These are phyloP conservation scores for Pseudognaphalium luteoalbum DNA, from an alignment of 129 eudicot species.

Conservation along the genomic window DNA sequence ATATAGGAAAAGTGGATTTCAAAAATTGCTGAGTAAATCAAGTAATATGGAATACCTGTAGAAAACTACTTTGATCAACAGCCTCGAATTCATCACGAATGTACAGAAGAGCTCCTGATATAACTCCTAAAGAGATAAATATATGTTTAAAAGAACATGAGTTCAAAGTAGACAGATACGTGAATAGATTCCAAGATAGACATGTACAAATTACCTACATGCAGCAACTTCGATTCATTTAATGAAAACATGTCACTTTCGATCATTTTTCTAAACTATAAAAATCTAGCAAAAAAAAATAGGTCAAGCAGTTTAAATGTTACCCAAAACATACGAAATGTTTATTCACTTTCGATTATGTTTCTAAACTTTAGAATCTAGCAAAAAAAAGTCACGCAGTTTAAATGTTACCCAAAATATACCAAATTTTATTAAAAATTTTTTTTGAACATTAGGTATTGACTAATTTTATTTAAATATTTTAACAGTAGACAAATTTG, in stretches of 20 bases:
- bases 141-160: background rate
- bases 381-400: too few species aligned
- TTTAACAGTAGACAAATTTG: too few species aligned
- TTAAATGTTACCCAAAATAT: background rate
- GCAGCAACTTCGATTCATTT: background rate
- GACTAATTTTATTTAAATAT: too few species aligned
- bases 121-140: conserved; percentile 54
- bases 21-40: background rate
- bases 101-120: conserved; percentile 89
- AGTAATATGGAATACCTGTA: conserved; percentile 50
- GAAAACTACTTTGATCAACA: conserved; percentile 69
- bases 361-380: too few species aligned
- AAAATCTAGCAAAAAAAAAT: background rate
- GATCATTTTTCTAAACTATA: background rate
- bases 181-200: background rate
- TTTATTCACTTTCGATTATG: background rate
- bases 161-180: background rate
- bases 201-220: background rate
- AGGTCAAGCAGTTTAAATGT: background rate
- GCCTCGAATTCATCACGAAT: conserved; percentile 73
- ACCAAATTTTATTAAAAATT: too few species aligned
- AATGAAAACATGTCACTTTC: background rate
- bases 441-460: too few species aligned
- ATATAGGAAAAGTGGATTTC: too few species aligned
- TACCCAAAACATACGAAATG: background rate